Evolutionary conservation across 1,284 basidiomycete species (phyloP).

Genomic region (Ustilago sp.): DNA sequence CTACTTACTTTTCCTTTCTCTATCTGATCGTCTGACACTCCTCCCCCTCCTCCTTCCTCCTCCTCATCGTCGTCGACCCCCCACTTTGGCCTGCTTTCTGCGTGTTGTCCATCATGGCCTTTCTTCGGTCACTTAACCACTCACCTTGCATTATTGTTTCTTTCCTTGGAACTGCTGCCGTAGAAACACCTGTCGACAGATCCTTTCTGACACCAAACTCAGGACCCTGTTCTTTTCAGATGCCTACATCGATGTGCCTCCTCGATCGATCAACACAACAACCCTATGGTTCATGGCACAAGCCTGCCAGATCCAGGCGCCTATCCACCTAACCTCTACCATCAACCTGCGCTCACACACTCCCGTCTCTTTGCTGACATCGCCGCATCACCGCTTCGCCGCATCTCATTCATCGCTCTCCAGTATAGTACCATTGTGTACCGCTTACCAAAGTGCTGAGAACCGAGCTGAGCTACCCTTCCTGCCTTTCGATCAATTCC

Average conservation of each 20-base stretch:
- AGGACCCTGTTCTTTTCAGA: neutral
- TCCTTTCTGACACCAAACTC: neutral
- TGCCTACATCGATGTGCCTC: conserved; percentile 4
- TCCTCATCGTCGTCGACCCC: neutral
- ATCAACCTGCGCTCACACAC: neutral
- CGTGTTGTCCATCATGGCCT: conserved; percentile 5
- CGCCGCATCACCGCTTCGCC: neutral
- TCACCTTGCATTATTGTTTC: neutral
- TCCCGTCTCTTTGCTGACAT: conserved; percentile 8
- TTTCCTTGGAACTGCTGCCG: conserved; percentile 5
- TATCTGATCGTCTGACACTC: neutral
- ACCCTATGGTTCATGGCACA: conserved; percentile 15
- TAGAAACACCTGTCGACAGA: conserved; percentile 6
- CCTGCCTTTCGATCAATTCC: conserved; percentile 4
- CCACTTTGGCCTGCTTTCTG: neutral
- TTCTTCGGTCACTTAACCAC: neutral
- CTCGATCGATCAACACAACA: conserved; percentile 13
- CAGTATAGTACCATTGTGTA: conserved; percentile 12
- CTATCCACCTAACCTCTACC: conserved; percentile 19
- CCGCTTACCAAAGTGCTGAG: conserved; percentile 16
- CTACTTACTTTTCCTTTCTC: neutral
- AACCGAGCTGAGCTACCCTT: conserved; percentile 13
- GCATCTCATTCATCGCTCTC: conserved; percentile 17
- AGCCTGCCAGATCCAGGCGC: conserved; percentile 19
- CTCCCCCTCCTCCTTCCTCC: neutral